These are phyloP conservation scores for Inga laurina DNA, from an alignment of 306 rosid species.

Conservation along the genomic window DNA sequence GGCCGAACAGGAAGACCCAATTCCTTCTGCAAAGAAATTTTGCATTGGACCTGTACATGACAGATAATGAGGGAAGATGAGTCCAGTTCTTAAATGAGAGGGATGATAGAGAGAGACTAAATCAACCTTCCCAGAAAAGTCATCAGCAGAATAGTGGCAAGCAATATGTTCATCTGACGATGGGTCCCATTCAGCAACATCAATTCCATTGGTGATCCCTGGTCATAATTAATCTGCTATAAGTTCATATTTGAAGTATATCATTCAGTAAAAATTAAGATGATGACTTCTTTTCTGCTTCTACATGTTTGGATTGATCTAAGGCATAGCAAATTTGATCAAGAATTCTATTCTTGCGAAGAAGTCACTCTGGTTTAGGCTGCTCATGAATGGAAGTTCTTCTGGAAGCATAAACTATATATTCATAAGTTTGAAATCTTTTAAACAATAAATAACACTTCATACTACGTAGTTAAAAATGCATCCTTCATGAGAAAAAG, in stretches of 20 bases:
- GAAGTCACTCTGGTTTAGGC: constrained; percentile 16
- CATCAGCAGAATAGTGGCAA: constrained; percentile 60
- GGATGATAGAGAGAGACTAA: constrained; percentile 2
- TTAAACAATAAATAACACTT: constrained; percentile 8
- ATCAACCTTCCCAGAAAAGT: constrained; percentile 78
- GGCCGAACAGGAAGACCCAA: constrained; percentile 75
- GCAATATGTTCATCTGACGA: constrained; percentile 66
- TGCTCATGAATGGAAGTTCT: constrained; percentile 8
- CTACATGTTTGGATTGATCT: constrained; percentile 11
- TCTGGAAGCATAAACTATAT: constrained; percentile 13
- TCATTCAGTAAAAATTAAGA: constrained; percentile 20
- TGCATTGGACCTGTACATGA: constrained; percentile 63
- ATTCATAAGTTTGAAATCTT: constrained; percentile 3
- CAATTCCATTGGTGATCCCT: constrained; percentile 92
- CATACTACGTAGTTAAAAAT: constrained; percentile 5
- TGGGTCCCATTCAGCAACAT: constrained; percentile 82
- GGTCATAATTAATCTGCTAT: constrained; percentile 24
- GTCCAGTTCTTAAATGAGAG: constrained; percentile 13
- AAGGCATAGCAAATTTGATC: not conserved
- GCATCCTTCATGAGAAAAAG: constrained; percentile 22
- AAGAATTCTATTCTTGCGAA: not conserved
- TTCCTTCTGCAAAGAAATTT: constrained; percentile 77
- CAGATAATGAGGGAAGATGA: constrained; percentile 26
- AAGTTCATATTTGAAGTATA: constrained; percentile 22
- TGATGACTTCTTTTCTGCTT: constrained; percentile 8